A percentile compares a stretch with the other conserved stretches of the same genome.
Evolutionary conservation across 2,329 filamentous ascomycete genomes (phyloP).

Genomic region (Ophiostoma triangulosporum): DNA sequence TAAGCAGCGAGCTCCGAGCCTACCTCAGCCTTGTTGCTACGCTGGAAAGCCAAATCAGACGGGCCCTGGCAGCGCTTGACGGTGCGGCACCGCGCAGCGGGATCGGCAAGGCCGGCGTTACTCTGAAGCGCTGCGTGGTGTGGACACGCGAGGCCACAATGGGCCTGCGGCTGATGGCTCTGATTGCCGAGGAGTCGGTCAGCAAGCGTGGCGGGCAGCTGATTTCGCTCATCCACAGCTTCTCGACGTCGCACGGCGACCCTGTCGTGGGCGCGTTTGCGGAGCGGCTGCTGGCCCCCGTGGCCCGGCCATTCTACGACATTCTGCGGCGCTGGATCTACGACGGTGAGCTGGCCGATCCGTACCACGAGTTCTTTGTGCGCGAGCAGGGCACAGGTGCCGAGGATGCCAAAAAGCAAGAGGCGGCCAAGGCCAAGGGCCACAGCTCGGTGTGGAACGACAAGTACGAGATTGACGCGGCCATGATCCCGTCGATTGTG

Average conservation of each 20-base stretch:
- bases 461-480: constrained; percentile 76
- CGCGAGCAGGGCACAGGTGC: constrained; percentile 56
- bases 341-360: constrained; percentile 93
- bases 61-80: constrained; percentile 63
- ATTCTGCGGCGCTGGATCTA: constrained; percentile 97
- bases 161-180: constrained; percentile 80
- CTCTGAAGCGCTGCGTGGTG: constrained; percentile 85
- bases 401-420: constrained; percentile 23
- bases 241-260: constrained; percentile 87
- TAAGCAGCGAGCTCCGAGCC: constrained; percentile 70
- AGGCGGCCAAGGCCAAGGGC: constrained; percentile 38
- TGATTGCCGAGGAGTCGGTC: constrained; percentile 85
- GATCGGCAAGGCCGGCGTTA: constrained; percentile 78
- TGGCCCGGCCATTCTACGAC: constrained; percentile 91
- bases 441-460: constrained; percentile 95
- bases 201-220: constrained; percentile 73
- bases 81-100: constrained; percentile 52
- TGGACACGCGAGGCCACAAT: constrained; percentile 97
- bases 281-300: constrained; percentile 70
- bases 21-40: constrained; percentile 87
- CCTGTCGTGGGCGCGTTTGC: constrained; percentile 90
- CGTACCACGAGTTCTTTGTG: constrained; percentile 91
- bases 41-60: constrained; percentile 79
- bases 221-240: constrained; percentile 84
- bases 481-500: constrained; percentile 87